Evolutionary conservation across 148 eudicot species (phyloP).

Genomic region (Pharnaceum exiguum): DNA sequence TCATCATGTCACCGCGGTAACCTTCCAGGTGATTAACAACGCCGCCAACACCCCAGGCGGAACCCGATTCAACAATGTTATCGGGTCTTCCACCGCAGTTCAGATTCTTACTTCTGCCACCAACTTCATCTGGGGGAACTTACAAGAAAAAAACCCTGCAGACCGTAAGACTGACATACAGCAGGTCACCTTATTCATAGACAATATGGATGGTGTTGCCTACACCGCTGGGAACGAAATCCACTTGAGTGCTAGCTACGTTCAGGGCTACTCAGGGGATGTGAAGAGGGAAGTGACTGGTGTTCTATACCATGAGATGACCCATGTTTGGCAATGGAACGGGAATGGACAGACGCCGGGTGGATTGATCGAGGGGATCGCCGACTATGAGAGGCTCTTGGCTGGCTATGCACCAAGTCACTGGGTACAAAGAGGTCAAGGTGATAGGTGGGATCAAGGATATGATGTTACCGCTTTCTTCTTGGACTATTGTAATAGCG

Average conservation of each 20-base stretch:
- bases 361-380: constrained; percentile 43
- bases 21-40: constrained; percentile 14
- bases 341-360: constrained; percentile 28
- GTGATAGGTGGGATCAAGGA: constrained; percentile 34
- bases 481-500: constrained; percentile 46
- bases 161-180: constrained; percentile 1
- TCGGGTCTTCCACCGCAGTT: constrained; percentile 7
- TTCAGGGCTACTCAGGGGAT: constrained; percentile 19
- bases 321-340: constrained; percentile 48
- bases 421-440: constrained; percentile 43
- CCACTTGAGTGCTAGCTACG: constrained; percentile 6
- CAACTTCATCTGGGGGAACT: constrained; percentile 18
- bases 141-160: constrained; percentile 7
- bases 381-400: constrained; percentile 43
- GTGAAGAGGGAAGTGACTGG: constrained; percentile 29
- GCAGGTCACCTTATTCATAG: constrained; percentile 9
- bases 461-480: constrained; percentile 41
- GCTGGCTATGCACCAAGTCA: constrained; percentile 26
- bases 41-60: constrained; percentile 18
- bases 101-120: constrained; percentile 17
- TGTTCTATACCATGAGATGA: constrained; percentile 44
- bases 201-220: not conserved
- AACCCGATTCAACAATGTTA: constrained; percentile 11
- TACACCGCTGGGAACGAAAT: constrained; percentile 6
- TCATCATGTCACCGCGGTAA: not conserved